Base-by-base conservation (phyloP, 1,284 basidiomycete species). In the Inonotus hispidus region DNA sequence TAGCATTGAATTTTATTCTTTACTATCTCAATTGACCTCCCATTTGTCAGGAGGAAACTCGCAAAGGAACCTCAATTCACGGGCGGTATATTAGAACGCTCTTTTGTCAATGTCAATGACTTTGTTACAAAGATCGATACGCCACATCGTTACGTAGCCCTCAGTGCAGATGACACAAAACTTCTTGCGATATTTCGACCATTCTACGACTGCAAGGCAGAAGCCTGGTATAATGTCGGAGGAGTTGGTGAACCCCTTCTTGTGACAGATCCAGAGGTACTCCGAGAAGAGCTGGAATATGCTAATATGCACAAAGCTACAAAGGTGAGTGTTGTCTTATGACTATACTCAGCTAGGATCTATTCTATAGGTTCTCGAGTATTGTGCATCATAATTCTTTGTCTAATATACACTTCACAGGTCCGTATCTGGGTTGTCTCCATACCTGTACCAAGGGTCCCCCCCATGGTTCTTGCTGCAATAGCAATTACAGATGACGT, bases 151-250 rank as follows among this genome's bases (percentile, higher is more conserved):
- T 46, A 70, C 69, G 4, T 72, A 70, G 2, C 63, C 69, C 0
- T 58, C 54, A 1, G 27, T 74, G 2, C 68, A 45, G 71, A 74
- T 59, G 72, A 74, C 56, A 70, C 72, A 1, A 72, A 74, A 53
- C 64, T 74, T 1, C 60, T 67, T 11, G 13, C 64, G 6, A 29
- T 53, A 0, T 56, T 70, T 2, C 63, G 64, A 0, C 54, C 68
- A 2, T 71, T 70, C 53, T 71, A 62, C 38, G 69, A 72, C 54
- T 13, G 13, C 0, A 58, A 62, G 0, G 35, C 64, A 19, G 50
- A 67, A 1, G 27, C 14, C 1, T 64, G 69, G 58, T 69, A 63
- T 58, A 21, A 74, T 1, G 63, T 74, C 6, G 73, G 73, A 8
- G 62, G 39, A 8, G 50, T 61, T 16, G 62, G 61, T 3, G 68